Evolutionary conservation across 768 basidiomycete species (phyloP), one percentile per base, ranked within the genome.

Genomic region (Amanita rubescens): DNA sequence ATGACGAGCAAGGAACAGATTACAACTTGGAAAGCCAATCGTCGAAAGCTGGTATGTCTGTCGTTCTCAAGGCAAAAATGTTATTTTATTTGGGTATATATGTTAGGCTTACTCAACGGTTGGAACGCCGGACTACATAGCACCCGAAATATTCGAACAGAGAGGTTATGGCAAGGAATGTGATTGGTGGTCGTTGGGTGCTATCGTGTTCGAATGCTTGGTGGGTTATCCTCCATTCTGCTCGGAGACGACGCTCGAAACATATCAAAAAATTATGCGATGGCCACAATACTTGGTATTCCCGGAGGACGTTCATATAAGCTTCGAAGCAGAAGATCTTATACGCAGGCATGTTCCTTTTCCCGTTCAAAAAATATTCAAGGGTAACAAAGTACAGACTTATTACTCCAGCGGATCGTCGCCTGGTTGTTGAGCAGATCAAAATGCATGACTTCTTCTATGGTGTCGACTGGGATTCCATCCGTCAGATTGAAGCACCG

Each of bases 161-260:
- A 86, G 90, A 65, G 96, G 96, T n/a, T 98, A 98, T 66, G 93
- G 91, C 20, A 91, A 94, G 62, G 94, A 95, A 69, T 97, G 94
- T 63, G 96, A 99, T 68, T 98, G 94, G 94, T 99, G 96, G 96
- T 96, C 94, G 7, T 77, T 98, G 25, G 96, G 96, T 4, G 91
- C 94, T 15, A 97, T 98, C 74, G 94, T 92, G 88, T 99, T 96
- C 67, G 95, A 98, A 70, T 96, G 89, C 68, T 73, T 98, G 20
- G 91, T 98, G 59, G 96, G 96, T 52, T 98, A 96, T 68, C 93
- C 94, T 20, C 94, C 93, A 0, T 94, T 97, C 74, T 97, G 93
- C 69, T 92, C 74, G 39, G 94, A 98, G 67, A 89, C 88, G 49
- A 94, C 96, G 19, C 92, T 95, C 61, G 95, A 98, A 59, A 97